Evolutionary conservation across 73 alveolate species (phyloP).

Genomic region (Paramecium biaurelia): DNA sequence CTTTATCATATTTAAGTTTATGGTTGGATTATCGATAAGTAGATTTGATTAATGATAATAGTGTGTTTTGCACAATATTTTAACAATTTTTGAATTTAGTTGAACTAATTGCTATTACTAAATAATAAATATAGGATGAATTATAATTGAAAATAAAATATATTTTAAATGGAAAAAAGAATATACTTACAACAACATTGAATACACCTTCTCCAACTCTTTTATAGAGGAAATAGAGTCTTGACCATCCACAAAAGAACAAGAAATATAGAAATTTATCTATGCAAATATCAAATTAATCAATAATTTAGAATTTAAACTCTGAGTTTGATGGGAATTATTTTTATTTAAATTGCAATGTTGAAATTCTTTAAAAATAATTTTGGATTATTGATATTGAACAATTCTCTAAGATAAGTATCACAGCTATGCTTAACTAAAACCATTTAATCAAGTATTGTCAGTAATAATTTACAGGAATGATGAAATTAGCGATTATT

Average conservation of each 20-base stretch:
- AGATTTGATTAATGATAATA: not conserved
- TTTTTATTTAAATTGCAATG: not conserved
- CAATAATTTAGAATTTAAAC: not conserved
- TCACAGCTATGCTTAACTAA: not conserved
- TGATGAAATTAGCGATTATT: slow-evolving; percentile 10
- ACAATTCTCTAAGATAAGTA: not conserved
- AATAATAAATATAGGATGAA: not conserved
- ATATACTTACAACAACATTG: not conserved
- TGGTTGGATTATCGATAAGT: slow-evolving; percentile 20
- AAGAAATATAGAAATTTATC: not conserved
- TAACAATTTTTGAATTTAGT: not conserved
- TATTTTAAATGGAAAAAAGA: not conserved
- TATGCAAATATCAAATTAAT: not conserved
- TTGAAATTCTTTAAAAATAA: not conserved
- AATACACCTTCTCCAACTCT: not conserved
- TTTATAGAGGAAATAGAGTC: not conserved
- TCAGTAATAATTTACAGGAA: not conserved
- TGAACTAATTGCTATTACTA: not conserved
- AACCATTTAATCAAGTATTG: not conserved
- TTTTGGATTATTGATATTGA: slow-evolving; percentile 48
- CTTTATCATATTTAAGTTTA: not conserved
- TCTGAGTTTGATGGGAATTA: not conserved
- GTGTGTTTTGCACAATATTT: not conserved
- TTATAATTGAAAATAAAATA: not conserved
- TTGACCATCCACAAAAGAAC: not conserved